Conservation (phyloP, 495 filamentous ascomycete genomes). For the Neurospora discreta region DNA sequence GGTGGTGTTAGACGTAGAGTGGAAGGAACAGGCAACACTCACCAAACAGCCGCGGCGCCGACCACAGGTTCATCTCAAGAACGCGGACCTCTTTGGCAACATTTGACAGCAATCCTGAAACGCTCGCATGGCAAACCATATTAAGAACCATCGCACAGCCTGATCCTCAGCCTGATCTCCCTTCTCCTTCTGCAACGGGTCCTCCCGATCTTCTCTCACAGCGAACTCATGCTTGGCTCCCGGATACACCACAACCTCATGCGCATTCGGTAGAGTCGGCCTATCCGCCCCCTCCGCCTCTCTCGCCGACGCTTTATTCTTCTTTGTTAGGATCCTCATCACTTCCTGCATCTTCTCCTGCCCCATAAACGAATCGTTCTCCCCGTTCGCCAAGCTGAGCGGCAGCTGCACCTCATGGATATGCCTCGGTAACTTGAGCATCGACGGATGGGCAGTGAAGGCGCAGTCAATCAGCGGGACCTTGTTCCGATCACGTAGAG, state of each 20-base stretch:
- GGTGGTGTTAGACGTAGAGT: background rate
- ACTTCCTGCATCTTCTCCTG: conserved; percentile 28
- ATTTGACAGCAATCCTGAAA: background rate
- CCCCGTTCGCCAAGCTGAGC: conserved; percentile 43
- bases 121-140: background rate
- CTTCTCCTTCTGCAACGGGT: conserved; percentile 32
- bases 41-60: background rate
- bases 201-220: conserved; percentile 34
- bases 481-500: conserved; percentile 9
- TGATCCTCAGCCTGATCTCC: conserved; percentile 34
- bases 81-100: background rate
- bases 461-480: conserved; percentile 37
- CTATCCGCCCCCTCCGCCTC: background rate
- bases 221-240: conserved; percentile 56
- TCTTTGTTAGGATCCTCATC: conserved; percentile 31
- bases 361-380: conserved; percentile 37
- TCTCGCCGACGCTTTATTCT: conserved; percentile 12
- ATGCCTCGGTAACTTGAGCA: conserved; percentile 42
- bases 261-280: conserved; percentile 4
- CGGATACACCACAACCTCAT: conserved; percentile 42
- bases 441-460: conserved; percentile 45
- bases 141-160: conserved; percentile 40
- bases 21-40: background rate
- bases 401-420: conserved; percentile 41
- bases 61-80: background rate